Evolutionary conservation across 106 monocot species (phyloP).

Genomic region (Chionographis japonica): DNA sequence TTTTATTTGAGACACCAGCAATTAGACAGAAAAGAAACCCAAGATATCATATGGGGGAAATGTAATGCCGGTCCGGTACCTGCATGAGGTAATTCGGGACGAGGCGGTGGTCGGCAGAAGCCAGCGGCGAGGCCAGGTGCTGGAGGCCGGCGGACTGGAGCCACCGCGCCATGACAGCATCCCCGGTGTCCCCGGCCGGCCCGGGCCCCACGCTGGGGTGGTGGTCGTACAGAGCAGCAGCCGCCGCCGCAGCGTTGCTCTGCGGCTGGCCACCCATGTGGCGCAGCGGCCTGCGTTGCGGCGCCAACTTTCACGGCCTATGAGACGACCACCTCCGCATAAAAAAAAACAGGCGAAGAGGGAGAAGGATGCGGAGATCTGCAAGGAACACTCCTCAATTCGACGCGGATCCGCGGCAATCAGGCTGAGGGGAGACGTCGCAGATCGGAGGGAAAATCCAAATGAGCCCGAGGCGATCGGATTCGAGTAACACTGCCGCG

Average conservation of each 20-base stretch:
- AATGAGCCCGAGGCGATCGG: no score
- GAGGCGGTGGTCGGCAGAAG: slow-evolving; percentile 36
- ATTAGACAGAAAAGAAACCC: no score
- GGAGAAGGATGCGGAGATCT: no score
- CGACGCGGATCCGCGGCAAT: no score
- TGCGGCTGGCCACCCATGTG: slow-evolving; percentile 30
- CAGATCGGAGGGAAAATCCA: no score
- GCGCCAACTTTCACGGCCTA: slow-evolving; percentile 48
- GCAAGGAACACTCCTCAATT: no score
- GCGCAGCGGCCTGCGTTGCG: slow-evolving; percentile 73
- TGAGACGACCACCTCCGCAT: no score
- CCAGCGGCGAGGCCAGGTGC: slow-evolving; percentile 54
- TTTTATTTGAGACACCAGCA: no score
- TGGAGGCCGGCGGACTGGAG: slow-evolving; percentile 78
- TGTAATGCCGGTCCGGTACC: slow-evolving; percentile 21
- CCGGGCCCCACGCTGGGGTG: slow-evolving; percentile 5
- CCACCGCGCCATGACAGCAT: slow-evolving; percentile 79
- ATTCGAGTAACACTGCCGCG: no score
- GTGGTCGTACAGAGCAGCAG: slow-evolving; percentile 31
- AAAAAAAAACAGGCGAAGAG: no score
- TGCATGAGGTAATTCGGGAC: slow-evolving; percentile 55
- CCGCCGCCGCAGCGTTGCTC: slow-evolving; percentile 27
- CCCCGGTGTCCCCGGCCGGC: slow-evolving; percentile 28
- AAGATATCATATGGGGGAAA: no score
- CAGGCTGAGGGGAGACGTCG: no score